Evolutionary conservation across 306 rosid genomes (phyloP), one percentile per base, ranked within the genome.

Genomic region (Purshia tridentata): DNA sequence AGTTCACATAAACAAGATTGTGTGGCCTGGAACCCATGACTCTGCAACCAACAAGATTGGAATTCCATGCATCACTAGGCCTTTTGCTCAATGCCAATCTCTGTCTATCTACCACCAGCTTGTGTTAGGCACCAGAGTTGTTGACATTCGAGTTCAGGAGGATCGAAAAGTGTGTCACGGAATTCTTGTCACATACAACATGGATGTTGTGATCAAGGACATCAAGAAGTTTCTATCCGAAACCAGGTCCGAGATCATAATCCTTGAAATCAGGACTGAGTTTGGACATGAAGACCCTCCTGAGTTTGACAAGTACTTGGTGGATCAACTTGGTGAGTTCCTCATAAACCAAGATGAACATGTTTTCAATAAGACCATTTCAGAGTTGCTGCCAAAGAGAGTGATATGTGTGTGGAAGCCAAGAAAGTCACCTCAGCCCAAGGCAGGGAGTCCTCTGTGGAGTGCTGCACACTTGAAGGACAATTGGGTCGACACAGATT

Each of bases 21-120:
- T 94, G 0, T 94, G 98, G 98, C 97, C 98, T 0, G 97, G 98
- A 41, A 94, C 96, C 3, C 98, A 91, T 47, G 92, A 94, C 67
- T 94, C 98, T 1, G 97, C 97, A 0, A 94, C 98, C 23, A 83
- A 89, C 78, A 81, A 66, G 66, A 91, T 93, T 48, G 98, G 98
- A 3, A 8, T 93, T 61, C 97, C 92, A 0, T 77, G 67, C n/a
- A 5, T 91, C 44, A 80, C 98, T 51, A 91, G 98, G 3, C 98
- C 97, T 19, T 91, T 93, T 48, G 98, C 97, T 3, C 97, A 93
- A 69, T 93, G 97, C 59, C 98, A 93, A 67, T 77, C 90, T 5
- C 22, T 89, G 9, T 91, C 98, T 7, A 83, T 94, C 67, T 91
- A 94, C 63, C n/a, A 70, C 0, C 98, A 94, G 76, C 94, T 94